Evolutionary conservation across 306 rosid species (phyloP), one percentile per base, ranked within the genome.

Genomic region (Myrica gale): DNA sequence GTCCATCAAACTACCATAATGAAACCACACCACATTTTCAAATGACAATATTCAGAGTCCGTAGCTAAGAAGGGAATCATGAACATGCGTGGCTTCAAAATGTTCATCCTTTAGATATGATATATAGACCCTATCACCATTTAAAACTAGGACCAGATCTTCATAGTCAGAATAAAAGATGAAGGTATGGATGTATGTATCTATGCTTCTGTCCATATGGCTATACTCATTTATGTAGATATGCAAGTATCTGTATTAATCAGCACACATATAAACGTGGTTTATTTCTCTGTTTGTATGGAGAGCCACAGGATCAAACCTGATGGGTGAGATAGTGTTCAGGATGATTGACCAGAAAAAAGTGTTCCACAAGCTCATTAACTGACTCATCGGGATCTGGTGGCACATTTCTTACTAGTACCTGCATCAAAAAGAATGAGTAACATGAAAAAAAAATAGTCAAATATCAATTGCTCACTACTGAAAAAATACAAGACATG

Each of bases 301-400:
- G 44, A 43, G 62, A 43, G 48, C 11, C 45, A 50, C 32, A 68
- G 74, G 76, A 77, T 43, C 72, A 78, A 67, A 95, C 99, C 97
- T 95, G 99, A 74, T 89, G 86, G 58, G 92, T 89, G 73, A 92
- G 91, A 87, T 89, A 92, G 71, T 90, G 85, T 12, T 95, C 97
- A 70, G 97, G 97, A 87, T 95, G 97, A 73, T 95, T 95, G 86
- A 95, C 99, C 86, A 95, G 80, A 76, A 95, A 95, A 89, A 95
- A 95, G 78, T 95, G 99, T 73, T 95, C 99, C 80, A 95, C 97
- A n/a, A 90, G 97, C 86, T 95, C 93, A 68, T 86, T 74, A 72
- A 95, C 82, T 23, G 97, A 87, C 85, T 95, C 99, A 78, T 95
- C 97, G 12, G 93, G 88, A 85, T 95, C 99, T 9, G 93, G 92